Evolutionary conservation across 179 eudicot genomes (phyloP), one percentile per base, ranked within the genome.

Genomic region (Heliamphora pulchella): DNA sequence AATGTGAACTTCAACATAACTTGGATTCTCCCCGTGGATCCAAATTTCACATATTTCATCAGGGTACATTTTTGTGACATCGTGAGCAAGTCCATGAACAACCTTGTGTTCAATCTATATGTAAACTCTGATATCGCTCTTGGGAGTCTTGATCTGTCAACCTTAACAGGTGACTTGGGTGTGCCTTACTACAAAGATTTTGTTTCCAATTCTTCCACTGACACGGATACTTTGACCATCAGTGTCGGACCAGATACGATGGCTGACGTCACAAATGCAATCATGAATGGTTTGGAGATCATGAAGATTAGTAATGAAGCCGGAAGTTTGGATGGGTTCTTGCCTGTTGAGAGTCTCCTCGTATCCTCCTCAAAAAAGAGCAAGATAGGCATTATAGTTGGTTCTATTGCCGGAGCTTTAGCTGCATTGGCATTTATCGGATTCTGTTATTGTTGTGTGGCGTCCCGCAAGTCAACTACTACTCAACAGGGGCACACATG

Each of bases 11-110:
- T 92, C 89, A 92, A 92, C 72, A 76, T 92, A 44, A 91, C 97
- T 1, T 92, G 97, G 97, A 91, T 80, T 46, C 82, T 92, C 44
- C 78, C 85, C 3, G 93, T 92, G n/a, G 91, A 91, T 74, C 91
- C 91, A n/a, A 86, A 87, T 71, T 92, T 88, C 81, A 79, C 81
- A 5, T 92, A 91, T 84, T 87, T 92, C 70, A 39, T 92, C 22
- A 77, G 97, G 81, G 88, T 85, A 43, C 97, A 92, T 87, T 86
- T 91, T 62, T 92, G 94, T 67, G 97, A 92, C 77, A 87, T 92
- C 57, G 82, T 88, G 53, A 91, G 94, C 84, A 80, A 81, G 84
- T 57, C 90, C 3, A 15, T 86, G 81, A 84, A 88, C 67, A 84
- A 70, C 78, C 91, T 91, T 46, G 86, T 89, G 74, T 92, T 92